Evolutionary conservation across 768 basidiomycete genomes (phyloP).

Genomic region (Phaeotremella skinneri): DNA sequence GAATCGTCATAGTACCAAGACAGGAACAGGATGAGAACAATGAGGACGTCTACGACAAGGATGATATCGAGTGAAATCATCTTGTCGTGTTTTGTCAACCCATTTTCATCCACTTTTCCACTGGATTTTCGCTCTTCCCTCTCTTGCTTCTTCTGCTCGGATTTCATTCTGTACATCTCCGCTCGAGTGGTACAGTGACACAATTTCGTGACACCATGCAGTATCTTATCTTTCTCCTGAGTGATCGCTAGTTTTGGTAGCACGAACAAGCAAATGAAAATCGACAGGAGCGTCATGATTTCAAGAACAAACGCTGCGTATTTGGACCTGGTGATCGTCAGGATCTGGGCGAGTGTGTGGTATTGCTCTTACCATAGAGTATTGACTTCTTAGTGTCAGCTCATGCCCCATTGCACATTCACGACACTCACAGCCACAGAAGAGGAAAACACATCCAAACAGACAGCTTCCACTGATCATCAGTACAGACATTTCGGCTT

Average conservation of each 20-base stretch:
- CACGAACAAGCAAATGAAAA: conserved; percentile 23
- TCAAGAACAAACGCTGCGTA: conserved; percentile 30
- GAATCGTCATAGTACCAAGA: conserved; percentile 37
- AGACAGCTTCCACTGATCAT: conserved; percentile 33
- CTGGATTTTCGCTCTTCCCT: not conserved
- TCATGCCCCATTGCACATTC: not conserved
- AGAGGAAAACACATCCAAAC: conserved; percentile 33
- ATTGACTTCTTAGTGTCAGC: conserved; percentile 15
- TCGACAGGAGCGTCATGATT: conserved; percentile 17
- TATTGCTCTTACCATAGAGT: conserved; percentile 14
- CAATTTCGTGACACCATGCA: not conserved
- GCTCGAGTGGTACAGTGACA: not conserved
- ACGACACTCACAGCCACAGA: conserved; percentile 34
- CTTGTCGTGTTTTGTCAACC: not conserved
- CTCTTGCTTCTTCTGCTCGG: not conserved
- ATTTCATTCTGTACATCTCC: not conserved
- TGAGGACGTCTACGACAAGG: conserved; percentile 11
- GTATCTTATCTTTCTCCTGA: not conserved
- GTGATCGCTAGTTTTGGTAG: conserved; percentile 3
- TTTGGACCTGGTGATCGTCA: conserved; percentile 27
- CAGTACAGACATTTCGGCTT: not conserved
- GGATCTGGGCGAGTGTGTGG: not conserved
- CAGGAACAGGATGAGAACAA: conserved; percentile 9
- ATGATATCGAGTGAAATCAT: conserved; percentile 12
- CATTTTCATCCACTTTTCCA: conserved; percentile 6